Conservation (phyloP, 129 eudicot species). For the Saussurea involucrata region DNA sequence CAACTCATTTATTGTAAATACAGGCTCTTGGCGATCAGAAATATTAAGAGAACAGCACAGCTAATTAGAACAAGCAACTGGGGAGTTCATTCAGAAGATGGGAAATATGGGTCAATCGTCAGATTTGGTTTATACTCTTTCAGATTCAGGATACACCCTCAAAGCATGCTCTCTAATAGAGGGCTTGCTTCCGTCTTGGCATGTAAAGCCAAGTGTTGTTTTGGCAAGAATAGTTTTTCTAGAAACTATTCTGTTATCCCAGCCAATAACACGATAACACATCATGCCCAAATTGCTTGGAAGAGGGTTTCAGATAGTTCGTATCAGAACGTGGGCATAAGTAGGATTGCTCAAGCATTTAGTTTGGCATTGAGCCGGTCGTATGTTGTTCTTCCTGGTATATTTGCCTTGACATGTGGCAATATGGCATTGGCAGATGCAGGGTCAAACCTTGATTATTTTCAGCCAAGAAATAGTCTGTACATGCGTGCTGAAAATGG, state of each 20-base stretch:
- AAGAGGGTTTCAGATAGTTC: slow-evolving; percentile 43
- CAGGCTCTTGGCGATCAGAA: slow-evolving; percentile 51
- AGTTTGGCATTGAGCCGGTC: slow-evolving; percentile 73
- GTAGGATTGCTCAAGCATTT: slow-evolving; percentile 68
- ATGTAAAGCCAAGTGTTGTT: slow-evolving; percentile 21
- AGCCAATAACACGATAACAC: slow-evolving; percentile 42
- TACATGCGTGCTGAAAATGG: slow-evolving; percentile 63
- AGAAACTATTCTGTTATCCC: slow-evolving; percentile 36
- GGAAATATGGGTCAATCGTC: slow-evolving; percentile 29
- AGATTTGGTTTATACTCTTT: slow-evolving; percentile 35
- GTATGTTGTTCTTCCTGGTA: slow-evolving; percentile 67
- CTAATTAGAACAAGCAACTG: slow-evolving; percentile 27
- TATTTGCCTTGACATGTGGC: slow-evolving; percentile 58
- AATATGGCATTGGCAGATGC: slow-evolving; percentile 49
- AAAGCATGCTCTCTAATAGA: slow-evolving; percentile 24
- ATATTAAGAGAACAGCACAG: slow-evolving; percentile 38
- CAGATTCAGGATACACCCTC: slow-evolving; percentile 37
- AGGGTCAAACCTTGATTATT: slow-evolving; percentile 33
- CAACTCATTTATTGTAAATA: slow-evolving; percentile 8
- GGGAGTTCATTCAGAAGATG: slow-evolving; percentile 33
- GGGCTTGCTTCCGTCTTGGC: slow-evolving; percentile 22
- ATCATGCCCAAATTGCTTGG: slow-evolving; percentile 73
- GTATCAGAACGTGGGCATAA: slow-evolving; percentile 26
- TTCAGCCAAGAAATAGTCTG: slow-evolving; percentile 39
- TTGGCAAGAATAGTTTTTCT: slow-evolving; percentile 23